Base-by-base conservation (phyloP, 768 basidiomycete genomes). In the Macrolepiota albuminosa region DNA sequence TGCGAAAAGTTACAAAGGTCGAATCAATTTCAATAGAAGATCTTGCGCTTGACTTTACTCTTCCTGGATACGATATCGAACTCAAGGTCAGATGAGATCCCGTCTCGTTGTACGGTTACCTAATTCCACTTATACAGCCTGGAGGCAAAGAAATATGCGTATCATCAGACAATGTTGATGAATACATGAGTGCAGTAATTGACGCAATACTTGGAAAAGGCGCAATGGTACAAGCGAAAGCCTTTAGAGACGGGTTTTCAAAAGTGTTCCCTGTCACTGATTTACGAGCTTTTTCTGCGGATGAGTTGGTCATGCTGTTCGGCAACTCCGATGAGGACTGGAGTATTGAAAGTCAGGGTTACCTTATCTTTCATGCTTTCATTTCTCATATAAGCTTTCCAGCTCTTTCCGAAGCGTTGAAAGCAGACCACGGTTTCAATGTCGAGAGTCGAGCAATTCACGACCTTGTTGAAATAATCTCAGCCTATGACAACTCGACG, bases 251-350 rank as follows among this genome's bases (percentile, higher is more conserved):
- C 63, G 96, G 94, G 1, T 96, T 96, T 73, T 94, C 93, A 1
- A 93, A 95, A 70, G 95, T 98, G 34, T 98, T 99, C 81, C 92
- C 96, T 5, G 86, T 98, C 49, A 76, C 81, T 31, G 95, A 99
- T 68, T 76, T 99, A 34, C 86, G 89, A 65, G 91, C 93, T 6
- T 99, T 99, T 75, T 89, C 95, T 40, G 83, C 93, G 5, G 93
- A 97, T 60, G 97, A 99, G 72, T 76, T 99, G n/a, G 90, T 91
- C 16, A 91, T 96, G 84, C 79, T 98, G 24, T 96, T 98, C 68
- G 96, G 96, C 18, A 95, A 95, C 66, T 86, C 90, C 9, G 93
- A 98, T n/a, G 97, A 99, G 69, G 97, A 99, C 70, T 99, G 97
- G 97, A 87, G 84, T 61, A 70, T 80, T 11, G 95, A 97, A 72